These are phyloP conservation scores for Xerocomellus intermedius DNA, from an alignment of 768 basidiomycete genomes.

Conservation along the genomic window DNA sequence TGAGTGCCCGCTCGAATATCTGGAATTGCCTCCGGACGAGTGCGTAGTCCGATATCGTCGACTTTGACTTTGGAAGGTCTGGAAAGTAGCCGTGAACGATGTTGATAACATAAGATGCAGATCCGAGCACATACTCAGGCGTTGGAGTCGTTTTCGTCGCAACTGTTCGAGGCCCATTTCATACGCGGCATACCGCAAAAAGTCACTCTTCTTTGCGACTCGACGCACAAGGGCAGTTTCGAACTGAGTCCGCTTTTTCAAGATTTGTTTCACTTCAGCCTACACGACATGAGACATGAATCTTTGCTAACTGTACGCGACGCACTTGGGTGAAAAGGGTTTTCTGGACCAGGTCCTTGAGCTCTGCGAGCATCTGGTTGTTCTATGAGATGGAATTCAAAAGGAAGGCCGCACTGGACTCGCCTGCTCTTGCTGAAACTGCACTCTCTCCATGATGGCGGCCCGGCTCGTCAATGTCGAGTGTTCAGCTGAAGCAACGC, in stretches of 20 bases:
- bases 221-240: constrained; percentile 83
- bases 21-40: constrained; percentile 83
- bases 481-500: background rate
- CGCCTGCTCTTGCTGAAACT: constrained; percentile 91
- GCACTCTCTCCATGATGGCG: constrained; percentile 84
- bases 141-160: constrained; percentile 68
- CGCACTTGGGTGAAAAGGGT: constrained; percentile 77
- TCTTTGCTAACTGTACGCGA: constrained; percentile 3
- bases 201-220: constrained; percentile 83
- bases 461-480: background rate
- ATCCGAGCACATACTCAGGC: constrained; percentile 54
- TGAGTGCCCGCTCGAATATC: constrained; percentile 87
- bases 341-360: constrained; percentile 87
- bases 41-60: constrained; percentile 80
- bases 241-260: constrained; percentile 79
- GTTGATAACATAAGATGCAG: background rate
- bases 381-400: constrained; percentile 2
- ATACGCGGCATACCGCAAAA: constrained; percentile 86
- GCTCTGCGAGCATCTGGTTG: constrained; percentile 87
- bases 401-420: constrained; percentile 6
- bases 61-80: constrained; percentile 37
- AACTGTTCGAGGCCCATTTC: constrained; percentile 87
- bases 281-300: constrained; percentile 27
- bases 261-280: constrained; percentile 81
- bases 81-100: background rate